A percentile compares a stretch with the other conserved stretches of the same genome.
phyloP scores from a whole-genome alignment of 176 grass and related monocot species.

The Cenchrus americanus region DNA sequence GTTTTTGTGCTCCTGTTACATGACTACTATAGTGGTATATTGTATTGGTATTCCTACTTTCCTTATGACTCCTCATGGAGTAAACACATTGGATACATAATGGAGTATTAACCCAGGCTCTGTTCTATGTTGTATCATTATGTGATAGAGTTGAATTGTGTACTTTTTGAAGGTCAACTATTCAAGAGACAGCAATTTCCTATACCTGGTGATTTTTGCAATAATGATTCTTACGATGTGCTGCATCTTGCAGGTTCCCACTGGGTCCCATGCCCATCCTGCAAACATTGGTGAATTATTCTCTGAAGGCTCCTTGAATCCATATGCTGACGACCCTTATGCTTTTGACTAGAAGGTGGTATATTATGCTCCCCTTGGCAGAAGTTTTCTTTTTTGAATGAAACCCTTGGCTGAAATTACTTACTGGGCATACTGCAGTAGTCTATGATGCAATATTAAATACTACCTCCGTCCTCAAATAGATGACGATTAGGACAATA shows the following conservation, averaged over 20 bases:
- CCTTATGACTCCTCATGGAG: not conserved
- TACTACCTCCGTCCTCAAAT: not conserved
- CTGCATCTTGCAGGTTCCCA: slow-evolving; percentile 45
- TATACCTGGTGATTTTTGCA: not conserved
- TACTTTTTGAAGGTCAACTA: slow-evolving; percentile 16
- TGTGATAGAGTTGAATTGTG: slow-evolving; percentile 9
- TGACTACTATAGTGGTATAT: not conserved
- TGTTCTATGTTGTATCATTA: slow-evolving; percentile 35
- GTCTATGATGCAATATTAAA: not conserved
- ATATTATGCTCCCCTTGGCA: not conserved
- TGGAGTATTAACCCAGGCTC: not conserved
- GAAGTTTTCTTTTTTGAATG: not conserved
- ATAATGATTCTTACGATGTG: slow-evolving; percentile 26
- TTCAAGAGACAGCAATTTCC: slow-evolving; percentile 7
- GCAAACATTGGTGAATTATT: slow-evolving; percentile 89
- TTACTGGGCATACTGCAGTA: not conserved
- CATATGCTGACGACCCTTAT: slow-evolving; percentile 93
- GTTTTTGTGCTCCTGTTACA: not conserved
- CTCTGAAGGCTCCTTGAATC: slow-evolving; percentile 95
- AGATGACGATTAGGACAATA: no score
- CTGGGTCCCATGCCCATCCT: slow-evolving; percentile 58
- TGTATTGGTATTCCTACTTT: not conserved
- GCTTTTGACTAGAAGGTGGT: slow-evolving; percentile 90
- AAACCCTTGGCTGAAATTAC: not conserved
- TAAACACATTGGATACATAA: not conserved